Evolutionary conservation across 164 flowering plant genomes (phyloP), one percentile per base, ranked within the genome.

Genomic region (Aristolochia contorta): DNA sequence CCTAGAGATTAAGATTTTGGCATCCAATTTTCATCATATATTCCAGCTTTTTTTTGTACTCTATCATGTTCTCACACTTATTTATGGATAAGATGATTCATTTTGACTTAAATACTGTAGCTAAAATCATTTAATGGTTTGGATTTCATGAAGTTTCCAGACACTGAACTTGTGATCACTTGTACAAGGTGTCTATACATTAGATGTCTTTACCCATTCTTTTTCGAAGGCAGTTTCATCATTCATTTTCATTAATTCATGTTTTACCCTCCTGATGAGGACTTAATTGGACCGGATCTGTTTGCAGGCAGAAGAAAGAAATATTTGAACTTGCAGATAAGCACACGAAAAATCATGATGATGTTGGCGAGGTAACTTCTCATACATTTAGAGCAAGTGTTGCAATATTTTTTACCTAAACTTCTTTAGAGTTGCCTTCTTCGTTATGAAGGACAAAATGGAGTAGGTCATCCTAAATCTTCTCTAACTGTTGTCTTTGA

Each of bases 301-400:
- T 47, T 71, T 67, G 52, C 78, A 89, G 96, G 64, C 78, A 85
- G 70, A 93, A 93, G 77, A 81, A 75, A 55, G 74, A 88, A 69
- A 85, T 93, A 55, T 85, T 78, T 51, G 96, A 90, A 59, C 95
- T 86, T 49, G 82, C 77, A 55, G 83, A 84, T 78, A 88, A 86
- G 77, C 77, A 73, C 58, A 56, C 82, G 18, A 87, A 90, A 72
- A 93, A 86, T 37, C 63, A 61, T 56, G 97, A 89, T 65, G 59
- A 74, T 53, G 53, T 59, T 46, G 65, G 64, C 70, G 97, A 85
- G 94, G 98, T 92, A 75, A 73, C 59, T 32, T 22, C 45, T 18
- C 43, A 37, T 37, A 37, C 5, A 37, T 37, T 37, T 8, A 7
- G n/a, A 37, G 30, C 30, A 37, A 10, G 43, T 37, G 43, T 37